phyloP scores from a whole-genome alignment of 164 flowering plant species.

The Amborella trichopoda region DNA sequence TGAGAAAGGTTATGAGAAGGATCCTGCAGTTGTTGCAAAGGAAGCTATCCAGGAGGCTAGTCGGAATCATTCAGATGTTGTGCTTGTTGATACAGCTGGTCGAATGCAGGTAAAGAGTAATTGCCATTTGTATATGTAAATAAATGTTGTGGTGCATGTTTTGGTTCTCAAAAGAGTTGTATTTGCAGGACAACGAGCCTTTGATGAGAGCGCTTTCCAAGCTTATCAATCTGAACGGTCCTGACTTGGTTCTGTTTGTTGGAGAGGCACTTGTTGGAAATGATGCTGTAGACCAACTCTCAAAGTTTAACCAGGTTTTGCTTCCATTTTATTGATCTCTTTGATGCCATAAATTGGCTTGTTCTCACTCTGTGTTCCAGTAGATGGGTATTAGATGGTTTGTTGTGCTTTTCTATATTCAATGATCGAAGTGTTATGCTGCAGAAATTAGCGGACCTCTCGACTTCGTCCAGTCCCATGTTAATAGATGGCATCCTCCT shows the following conservation, averaged over 20 bases:
- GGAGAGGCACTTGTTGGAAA: constrained; percentile 98
- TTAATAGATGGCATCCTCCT: constrained; percentile 93
- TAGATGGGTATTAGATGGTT: too few relatives aligned
- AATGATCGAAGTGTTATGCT: too few relatives aligned
- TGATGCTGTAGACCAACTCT: constrained; percentile 95
- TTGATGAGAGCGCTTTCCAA: constrained; percentile 95
- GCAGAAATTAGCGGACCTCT: constrained; percentile 89
- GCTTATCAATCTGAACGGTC: constrained; percentile 76
- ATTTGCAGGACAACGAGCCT: constrained; percentile 84
- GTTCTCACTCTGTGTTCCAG: too few relatives aligned
- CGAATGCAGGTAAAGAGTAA: constrained; percentile 90
- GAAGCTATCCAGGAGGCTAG: constrained; percentile 93
- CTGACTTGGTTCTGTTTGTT: constrained; percentile 87
- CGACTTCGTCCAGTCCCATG: constrained; percentile 52
- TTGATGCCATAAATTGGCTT: too few relatives aligned
- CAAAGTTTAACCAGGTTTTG: constrained; percentile 84
- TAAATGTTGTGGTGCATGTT: too few relatives aligned
- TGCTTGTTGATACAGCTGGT: constrained; percentile 97
- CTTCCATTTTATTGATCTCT: too few relatives aligned
- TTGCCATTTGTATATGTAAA: too few relatives aligned
- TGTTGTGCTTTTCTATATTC: too few relatives aligned
- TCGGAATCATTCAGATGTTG: constrained; percentile 84
- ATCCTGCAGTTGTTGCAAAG: constrained; percentile 94
- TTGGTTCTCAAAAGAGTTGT: too few relatives aligned
- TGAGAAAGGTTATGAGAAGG: constrained; percentile 97